Evolutionary conservation across 2,329 filamentous ascomycete species (phyloP).

Genomic region (Cytospora mali): DNA sequence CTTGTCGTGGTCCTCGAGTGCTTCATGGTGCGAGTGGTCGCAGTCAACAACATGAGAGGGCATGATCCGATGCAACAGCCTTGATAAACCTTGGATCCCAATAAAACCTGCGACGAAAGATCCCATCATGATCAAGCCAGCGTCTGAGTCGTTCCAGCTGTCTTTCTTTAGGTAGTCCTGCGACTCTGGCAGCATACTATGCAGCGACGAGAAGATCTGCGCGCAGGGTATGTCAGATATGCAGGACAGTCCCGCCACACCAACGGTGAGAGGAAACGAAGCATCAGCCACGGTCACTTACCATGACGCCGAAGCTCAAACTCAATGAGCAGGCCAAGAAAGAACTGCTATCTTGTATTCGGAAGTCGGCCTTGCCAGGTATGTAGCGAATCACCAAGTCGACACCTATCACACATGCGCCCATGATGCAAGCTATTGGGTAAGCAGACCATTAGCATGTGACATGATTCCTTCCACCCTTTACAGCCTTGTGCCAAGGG

Average conservation of each 20-base stretch:
- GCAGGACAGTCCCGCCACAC: not conserved
- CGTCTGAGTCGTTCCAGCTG: constrained; percentile 65
- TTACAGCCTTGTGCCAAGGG: not conserved
- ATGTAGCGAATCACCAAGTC: constrained; percentile 76
- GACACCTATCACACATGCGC: constrained; percentile 83
- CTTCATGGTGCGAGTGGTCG: constrained; percentile 70
- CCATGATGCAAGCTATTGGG: constrained; percentile 64
- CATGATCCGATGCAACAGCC: constrained; percentile 71
- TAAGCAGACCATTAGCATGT: constrained; percentile 17
- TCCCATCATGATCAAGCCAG: constrained; percentile 69
- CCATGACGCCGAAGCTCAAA: constrained; percentile 95
- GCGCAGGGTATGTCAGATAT: not conserved
- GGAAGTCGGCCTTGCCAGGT: constrained; percentile 75
- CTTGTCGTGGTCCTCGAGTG: constrained; percentile 38
- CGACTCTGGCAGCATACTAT: constrained; percentile 89
- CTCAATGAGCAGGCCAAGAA: constrained; percentile 89
- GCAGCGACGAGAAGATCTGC: constrained; percentile 87
- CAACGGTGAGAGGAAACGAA: constrained; percentile 2
- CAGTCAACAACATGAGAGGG: constrained; percentile 82
- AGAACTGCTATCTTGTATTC: constrained; percentile 83
- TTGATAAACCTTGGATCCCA: constrained; percentile 74
- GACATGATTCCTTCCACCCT: not conserved
- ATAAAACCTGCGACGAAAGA: constrained; percentile 74
- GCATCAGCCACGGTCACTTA: constrained; percentile 46
- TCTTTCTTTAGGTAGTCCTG: constrained; percentile 74